These are phyloP conservation scores for Clohesyomyces aquaticus DNA, from an alignment of 495 filamentous ascomycete species.

Conservation along the genomic window DNA sequence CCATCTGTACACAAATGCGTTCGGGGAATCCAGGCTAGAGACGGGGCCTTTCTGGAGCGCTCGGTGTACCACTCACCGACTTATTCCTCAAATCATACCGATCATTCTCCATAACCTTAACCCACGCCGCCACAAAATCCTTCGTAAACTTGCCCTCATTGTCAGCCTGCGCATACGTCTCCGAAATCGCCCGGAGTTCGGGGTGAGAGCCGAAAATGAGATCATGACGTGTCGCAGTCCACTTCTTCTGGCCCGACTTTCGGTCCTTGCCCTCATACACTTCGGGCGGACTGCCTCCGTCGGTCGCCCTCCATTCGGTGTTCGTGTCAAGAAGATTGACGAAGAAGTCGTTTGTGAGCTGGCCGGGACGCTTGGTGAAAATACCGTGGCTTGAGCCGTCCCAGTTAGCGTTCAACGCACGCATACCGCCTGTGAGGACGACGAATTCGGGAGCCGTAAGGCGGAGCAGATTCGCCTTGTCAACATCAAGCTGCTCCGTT, in stretches of 20 bases:
- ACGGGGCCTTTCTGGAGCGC: too few species aligned
- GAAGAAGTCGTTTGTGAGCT: slow-evolving; percentile 76
- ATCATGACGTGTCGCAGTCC: slow-evolving; percentile 69
- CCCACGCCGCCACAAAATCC: slow-evolving; percentile 72
- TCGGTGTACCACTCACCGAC: too few species aligned
- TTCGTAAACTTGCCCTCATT: slow-evolving; percentile 64
- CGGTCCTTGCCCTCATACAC: slow-evolving; percentile 66
- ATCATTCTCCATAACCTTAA: slow-evolving; percentile 73
- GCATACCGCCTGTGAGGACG: slow-evolving; percentile 68
- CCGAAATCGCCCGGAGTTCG: slow-evolving; percentile 69
- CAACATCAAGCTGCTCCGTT: slow-evolving; percentile 68
- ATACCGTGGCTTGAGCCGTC: slow-evolving; percentile 66
- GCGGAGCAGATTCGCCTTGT: slow-evolving; percentile 67
- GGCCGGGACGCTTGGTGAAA: slow-evolving; percentile 64
- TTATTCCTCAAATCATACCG: slow-evolving; percentile 65
- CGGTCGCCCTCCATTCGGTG: slow-evolving; percentile 63
- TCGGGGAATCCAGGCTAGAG: too few species aligned
- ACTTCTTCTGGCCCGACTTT: slow-evolving; percentile 68
- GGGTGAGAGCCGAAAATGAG: slow-evolving; percentile 71
- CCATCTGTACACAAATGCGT: too few species aligned
- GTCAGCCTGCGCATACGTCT: slow-evolving; percentile 64
- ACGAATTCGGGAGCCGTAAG: slow-evolving; percentile 70
- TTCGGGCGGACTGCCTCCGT: slow-evolving; percentile 55
- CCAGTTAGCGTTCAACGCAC: slow-evolving; percentile 66
- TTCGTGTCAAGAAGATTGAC: slow-evolving; percentile 69